A percentile compares a stretch with the other conserved stretches of the same genome.
phyloP scores from a whole-genome alignment of 352 stramenopile genomes.

The Bremia lactucae region DNA sequence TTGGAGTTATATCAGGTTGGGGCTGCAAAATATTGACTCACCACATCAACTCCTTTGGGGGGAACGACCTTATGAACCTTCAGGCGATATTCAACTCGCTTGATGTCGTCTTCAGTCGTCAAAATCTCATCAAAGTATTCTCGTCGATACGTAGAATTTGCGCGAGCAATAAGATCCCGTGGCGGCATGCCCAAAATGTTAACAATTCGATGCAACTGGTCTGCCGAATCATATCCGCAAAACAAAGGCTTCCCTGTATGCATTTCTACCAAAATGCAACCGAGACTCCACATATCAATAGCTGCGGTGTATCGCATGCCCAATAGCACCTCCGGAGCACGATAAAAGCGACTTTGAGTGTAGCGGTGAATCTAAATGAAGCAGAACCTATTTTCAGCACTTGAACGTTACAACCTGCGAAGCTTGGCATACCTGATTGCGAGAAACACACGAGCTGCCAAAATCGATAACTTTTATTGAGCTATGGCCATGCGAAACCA shows the following conservation, averaged over 20 bases:
- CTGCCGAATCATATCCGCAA: conserved; percentile 90
- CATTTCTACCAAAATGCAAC: conserved; percentile 92
- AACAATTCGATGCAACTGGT: conserved; percentile 96
- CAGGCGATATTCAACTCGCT: conserved; percentile 48
- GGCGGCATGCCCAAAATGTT: conserved; percentile 91
- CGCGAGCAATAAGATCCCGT: conserved; percentile 81
- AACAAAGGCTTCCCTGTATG: conserved; percentile 98
- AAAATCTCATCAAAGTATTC: conserved; percentile 90
- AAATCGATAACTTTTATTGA: conserved; percentile 99
- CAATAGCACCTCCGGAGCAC: conserved; percentile 81
- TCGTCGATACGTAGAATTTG: conserved; percentile 65
- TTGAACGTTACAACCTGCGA: background rate
- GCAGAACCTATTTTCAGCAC: background rate
- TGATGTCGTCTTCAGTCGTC: conserved; percentile 42
- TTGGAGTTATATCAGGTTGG: background rate
- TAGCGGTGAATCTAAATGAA: conserved; percentile 89
- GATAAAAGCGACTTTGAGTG: conserved; percentile 97
- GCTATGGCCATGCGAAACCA: conserved; percentile 89
- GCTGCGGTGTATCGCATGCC: conserved; percentile 71
- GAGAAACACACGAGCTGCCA: conserved; percentile 91
- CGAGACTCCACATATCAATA: conserved; percentile 87
- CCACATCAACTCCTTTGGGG: conserved; percentile 22
- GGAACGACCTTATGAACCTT: conserved; percentile 47
- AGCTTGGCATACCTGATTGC: conserved; percentile 61
- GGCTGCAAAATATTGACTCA: conserved; percentile 14